Base-by-base conservation (phyloP, 371 early-diverging fungal species). In the Capillidium heterosporum region DNA sequence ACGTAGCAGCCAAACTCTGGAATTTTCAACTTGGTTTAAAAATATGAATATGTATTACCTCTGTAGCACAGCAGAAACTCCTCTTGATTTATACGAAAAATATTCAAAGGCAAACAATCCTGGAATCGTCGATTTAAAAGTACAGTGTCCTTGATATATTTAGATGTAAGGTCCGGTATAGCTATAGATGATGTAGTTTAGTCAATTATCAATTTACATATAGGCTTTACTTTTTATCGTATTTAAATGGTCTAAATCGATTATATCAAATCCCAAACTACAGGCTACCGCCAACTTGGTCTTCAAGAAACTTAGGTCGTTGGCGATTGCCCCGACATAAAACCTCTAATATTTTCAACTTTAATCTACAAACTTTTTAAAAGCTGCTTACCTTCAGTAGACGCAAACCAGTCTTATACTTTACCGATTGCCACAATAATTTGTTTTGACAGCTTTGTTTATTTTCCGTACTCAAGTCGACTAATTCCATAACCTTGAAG, bases 61-160 rank as follows among this genome's bases (percentile, higher is more conserved):
- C 87, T 79, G 67, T 91, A 95, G 65, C 94, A 93, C 23, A 92
- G 75, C 46, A 95, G 60, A 63, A 86, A 88, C 62, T 85, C 75
- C 13, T 84, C 81, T 27, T 76, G 70, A 4, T 71, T 70, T 32
- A 87, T 75, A 4, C 86, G 74, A 67, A 84, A 92, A 60, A 95
- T 78, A 2, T 84, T 80, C 26, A 92, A 69, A 0, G 95, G 93
- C 44, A 71, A 72, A 61, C 80, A 51, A 55, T 75, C 68, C 60
- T 84, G 74, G 65, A 79, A 66, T 59, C 81, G 79, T 47, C 77
- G 73, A 2, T 89, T 85, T 74, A 90, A 90, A 53, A 81, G 77
- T 48, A 90, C 74, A 35, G 77, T 73, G 2, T 15, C 28, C 7
- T 19, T 2, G 19, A 54, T 32, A 23, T 28, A 21, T 11, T 77